A percentile compares a stretch with the other conserved stretches of the same genome.
Conservation (phyloP, 352 stramenopile species). For the Pythium brachiatum region DNA sequence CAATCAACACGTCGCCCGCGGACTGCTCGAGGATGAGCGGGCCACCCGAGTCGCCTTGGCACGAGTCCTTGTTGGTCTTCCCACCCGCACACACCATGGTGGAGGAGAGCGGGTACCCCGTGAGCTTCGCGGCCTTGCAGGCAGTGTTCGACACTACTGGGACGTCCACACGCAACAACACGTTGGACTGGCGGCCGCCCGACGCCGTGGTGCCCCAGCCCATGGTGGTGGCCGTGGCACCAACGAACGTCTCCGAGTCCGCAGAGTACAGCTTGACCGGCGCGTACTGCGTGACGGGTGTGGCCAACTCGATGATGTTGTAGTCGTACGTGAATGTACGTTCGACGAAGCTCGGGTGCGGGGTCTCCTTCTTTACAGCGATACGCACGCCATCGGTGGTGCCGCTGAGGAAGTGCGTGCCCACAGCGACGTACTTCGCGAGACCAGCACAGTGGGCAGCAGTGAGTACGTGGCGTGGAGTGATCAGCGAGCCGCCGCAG, state of each 20-base stretch:
- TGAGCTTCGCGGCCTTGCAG: conserved; percentile 26
- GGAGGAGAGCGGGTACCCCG: conserved; percentile 1
- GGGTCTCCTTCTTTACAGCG: background rate
- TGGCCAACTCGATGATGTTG: conserved; percentile 37
- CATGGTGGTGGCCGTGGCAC: conserved; percentile 28
- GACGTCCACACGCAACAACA: conserved; percentile 40
- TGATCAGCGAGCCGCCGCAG: conserved; percentile 48
- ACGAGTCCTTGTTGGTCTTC: conserved; percentile 38
- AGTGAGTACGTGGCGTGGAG: conserved; percentile 39
- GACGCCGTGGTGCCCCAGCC: conserved; percentile 29
- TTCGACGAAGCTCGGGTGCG: conserved; percentile 19
- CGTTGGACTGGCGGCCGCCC: conserved; percentile 28
- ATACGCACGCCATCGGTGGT: conserved; percentile 38
- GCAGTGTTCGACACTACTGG: conserved; percentile 37
- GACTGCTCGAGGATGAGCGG: conserved; percentile 37
- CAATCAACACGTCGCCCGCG: conserved; percentile 38
- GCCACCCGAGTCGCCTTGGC: conserved; percentile 58
- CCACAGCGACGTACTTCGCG: conserved; percentile 48
- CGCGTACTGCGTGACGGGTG: conserved; percentile 2
- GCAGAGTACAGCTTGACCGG: conserved; percentile 1
- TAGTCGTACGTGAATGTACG: conserved; percentile 37
- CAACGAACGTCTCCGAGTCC: background rate
- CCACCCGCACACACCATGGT: conserved; percentile 60
- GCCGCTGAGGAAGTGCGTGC: conserved; percentile 54
- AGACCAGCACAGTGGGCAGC: conserved; percentile 43